These are phyloP conservation scores for Excoecaria cochinchinensis DNA, from an alignment of 345 rosid species.

Conservation along the genomic window DNA sequence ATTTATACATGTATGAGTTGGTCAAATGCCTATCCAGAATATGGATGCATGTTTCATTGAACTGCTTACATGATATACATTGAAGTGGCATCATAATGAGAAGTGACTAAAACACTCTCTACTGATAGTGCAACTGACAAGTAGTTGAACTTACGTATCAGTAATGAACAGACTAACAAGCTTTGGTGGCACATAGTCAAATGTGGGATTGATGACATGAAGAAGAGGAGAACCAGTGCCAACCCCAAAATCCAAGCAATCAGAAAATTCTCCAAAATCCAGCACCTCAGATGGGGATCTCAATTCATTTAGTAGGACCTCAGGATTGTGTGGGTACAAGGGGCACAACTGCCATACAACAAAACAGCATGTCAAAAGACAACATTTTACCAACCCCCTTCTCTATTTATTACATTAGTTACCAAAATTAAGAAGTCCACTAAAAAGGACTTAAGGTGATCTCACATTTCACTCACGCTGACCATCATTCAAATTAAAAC, in stretches of 20 bases:
- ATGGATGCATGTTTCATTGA: not conserved
- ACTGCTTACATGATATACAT: not conserved
- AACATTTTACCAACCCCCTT: not conserved
- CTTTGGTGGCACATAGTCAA: constrained; percentile 94
- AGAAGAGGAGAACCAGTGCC: constrained; percentile 72
- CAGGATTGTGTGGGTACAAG: constrained; percentile 95
- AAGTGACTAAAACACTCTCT: not conserved
- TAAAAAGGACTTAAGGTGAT: not conserved
- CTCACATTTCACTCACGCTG: not conserved
- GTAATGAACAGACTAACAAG: constrained; percentile 96
- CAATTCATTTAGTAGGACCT: constrained; percentile 86
- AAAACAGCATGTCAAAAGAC: constrained; percentile 16
- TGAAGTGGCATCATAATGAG: not conserved
- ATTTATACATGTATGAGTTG: not conserved
- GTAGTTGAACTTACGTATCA: constrained; percentile 73
- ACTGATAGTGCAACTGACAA: not conserved
- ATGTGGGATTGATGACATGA: constrained; percentile 90
- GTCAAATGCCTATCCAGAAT: not conserved
- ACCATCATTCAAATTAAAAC: not conserved
- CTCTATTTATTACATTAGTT: not conserved
- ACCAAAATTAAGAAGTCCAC: not conserved
- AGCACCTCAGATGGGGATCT: constrained; percentile 94
- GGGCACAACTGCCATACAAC: constrained; percentile 76
- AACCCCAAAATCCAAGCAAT: constrained; percentile 80
- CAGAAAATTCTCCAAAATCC: constrained; percentile 98